phyloP scores from a whole-genome alignment of 2,329 filamentous ascomycete species.

The Ceratocystis cubensis region DNA sequence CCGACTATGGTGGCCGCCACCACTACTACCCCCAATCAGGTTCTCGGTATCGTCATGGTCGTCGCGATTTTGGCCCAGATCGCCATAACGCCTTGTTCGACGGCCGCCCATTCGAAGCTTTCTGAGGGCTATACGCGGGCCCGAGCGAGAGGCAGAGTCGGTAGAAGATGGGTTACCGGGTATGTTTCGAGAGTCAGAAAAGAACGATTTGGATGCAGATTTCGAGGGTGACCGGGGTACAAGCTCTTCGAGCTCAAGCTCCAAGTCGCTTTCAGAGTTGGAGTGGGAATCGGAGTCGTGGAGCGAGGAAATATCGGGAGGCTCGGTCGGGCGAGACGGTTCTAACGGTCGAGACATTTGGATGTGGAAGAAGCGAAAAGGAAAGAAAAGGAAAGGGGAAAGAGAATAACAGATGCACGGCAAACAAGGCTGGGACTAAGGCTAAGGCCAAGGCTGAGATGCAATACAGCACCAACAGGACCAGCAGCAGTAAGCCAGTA shows the following conservation, averaged over 20 bases:
- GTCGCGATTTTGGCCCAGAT: slow-evolving; percentile 44
- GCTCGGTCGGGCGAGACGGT: slow-evolving; percentile 40
- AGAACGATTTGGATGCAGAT: slow-evolving; percentile 27
- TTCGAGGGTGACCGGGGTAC: slow-evolving; percentile 41
- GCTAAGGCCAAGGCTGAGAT: background rate
- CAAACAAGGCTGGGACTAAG: background rate
- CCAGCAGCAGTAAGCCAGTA: background rate
- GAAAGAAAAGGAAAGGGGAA: background rate
- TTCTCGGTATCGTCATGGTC: slow-evolving; percentile 46
- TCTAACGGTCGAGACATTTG: slow-evolving; percentile 42
- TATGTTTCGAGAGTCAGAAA: slow-evolving; percentile 25
- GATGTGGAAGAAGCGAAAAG: background rate
- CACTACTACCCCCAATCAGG: slow-evolving; percentile 50
- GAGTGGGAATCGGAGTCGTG: slow-evolving; percentile 11
- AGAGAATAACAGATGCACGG: background rate
- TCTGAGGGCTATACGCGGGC: slow-evolving; percentile 54
- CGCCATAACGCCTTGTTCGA: slow-evolving; percentile 45
- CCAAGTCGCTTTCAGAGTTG: slow-evolving; percentile 45
- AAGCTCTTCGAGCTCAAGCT: slow-evolving; percentile 67
- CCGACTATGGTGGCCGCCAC: slow-evolving; percentile 42
- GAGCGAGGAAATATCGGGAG: slow-evolving; percentile 44
- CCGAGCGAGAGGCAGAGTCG: slow-evolving; percentile 19
- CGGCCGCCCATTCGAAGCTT: slow-evolving; percentile 54
- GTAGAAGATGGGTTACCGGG: slow-evolving; percentile 23
- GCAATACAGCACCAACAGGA: background rate